Percentiles rank a stretch among this genome's conserved stretches.
Conservation (phyloP, 2,329 filamentous ascomycete genomes). For the Aspergillus jensenii region DNA sequence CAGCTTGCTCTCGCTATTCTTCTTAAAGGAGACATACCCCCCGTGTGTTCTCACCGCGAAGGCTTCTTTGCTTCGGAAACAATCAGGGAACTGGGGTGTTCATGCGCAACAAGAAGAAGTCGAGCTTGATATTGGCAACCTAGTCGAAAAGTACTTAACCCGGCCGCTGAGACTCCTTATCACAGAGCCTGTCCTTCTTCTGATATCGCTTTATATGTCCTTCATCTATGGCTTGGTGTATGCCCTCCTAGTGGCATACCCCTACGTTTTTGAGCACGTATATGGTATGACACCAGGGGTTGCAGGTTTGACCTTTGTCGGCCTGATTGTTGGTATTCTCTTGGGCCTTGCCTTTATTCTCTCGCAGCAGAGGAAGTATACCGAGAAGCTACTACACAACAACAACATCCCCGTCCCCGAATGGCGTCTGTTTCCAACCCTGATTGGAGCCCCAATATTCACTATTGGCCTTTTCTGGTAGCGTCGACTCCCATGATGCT, state of each 20-base stretch:
- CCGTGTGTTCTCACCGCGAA: slow-evolving; percentile 54
- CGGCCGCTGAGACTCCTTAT: slow-evolving; percentile 42
- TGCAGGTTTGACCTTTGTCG: slow-evolving; percentile 80
- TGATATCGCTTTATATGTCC: slow-evolving; percentile 39
- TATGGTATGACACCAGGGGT: slow-evolving; percentile 69
- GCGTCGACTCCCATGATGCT: not conserved
- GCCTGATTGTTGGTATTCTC: slow-evolving; percentile 73
- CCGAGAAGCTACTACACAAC: slow-evolving; percentile 67
- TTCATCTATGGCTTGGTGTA: slow-evolving; percentile 29
- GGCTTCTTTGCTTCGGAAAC: slow-evolving; percentile 50
- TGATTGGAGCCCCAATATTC: slow-evolving; percentile 52
- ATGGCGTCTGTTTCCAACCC: slow-evolving; percentile 55
- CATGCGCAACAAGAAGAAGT: slow-evolving; percentile 55
- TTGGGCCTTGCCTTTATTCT: slow-evolving; percentile 66
- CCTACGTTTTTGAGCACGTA: slow-evolving; percentile 45
- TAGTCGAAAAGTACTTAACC: slow-evolving; percentile 49
- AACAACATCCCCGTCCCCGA: slow-evolving; percentile 57
- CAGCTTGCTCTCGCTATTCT: slow-evolving; percentile 34
- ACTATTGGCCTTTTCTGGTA: slow-evolving; percentile 68
- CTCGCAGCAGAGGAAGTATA: slow-evolving; percentile 65
- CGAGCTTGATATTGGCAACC: slow-evolving; percentile 47
- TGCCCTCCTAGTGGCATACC: slow-evolving; percentile 36
- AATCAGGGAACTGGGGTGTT: slow-evolving; percentile 59
- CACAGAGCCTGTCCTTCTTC: slow-evolving; percentile 43
- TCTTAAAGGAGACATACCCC: slow-evolving; percentile 55